A percentile compares a stretch with the other conserved stretches of the same genome.
Evolutionary conservation across 176 grass and related monocot genomes (phyloP).

Genomic region (Triticum urartu): DNA sequence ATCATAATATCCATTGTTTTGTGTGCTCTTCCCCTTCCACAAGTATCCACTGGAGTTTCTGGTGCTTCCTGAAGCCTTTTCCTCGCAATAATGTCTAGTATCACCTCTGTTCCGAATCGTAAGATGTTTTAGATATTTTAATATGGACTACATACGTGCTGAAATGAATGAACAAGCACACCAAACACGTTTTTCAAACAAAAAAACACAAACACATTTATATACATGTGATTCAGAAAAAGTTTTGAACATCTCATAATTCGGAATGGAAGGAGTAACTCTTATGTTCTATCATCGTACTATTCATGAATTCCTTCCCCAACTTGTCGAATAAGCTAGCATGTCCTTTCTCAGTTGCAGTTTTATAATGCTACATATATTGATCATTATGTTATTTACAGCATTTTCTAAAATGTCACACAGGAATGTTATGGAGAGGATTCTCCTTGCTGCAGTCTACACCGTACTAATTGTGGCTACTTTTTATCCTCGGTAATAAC

Average conservation of each 20-base stretch:
- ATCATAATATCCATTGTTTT: not conserved
- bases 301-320: not conserved
- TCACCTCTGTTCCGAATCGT: too few species aligned
- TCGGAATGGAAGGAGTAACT: too few species aligned
- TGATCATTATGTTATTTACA: not conserved
- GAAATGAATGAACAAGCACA: too few species aligned
- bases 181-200: too few species aligned
- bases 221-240: too few species aligned
- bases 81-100: constrained; percentile 22
- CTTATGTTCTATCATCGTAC: not conserved
- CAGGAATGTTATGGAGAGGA: not conserved
- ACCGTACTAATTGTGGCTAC: not conserved
- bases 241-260: too few species aligned
- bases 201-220: too few species aligned
- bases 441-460: not conserved
- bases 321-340: not conserved
- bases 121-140: too few species aligned
- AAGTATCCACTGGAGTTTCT: constrained; percentile 14
- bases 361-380: not conserved
- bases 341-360: not conserved
- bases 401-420: not conserved
- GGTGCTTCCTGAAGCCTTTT: constrained; percentile 30
- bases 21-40: not conserved
- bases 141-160: too few species aligned
- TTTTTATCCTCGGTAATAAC: not conserved